Conservation (phyloP, 192 early-diverging fungal genomes). For the Coemansia erecta region DNA sequence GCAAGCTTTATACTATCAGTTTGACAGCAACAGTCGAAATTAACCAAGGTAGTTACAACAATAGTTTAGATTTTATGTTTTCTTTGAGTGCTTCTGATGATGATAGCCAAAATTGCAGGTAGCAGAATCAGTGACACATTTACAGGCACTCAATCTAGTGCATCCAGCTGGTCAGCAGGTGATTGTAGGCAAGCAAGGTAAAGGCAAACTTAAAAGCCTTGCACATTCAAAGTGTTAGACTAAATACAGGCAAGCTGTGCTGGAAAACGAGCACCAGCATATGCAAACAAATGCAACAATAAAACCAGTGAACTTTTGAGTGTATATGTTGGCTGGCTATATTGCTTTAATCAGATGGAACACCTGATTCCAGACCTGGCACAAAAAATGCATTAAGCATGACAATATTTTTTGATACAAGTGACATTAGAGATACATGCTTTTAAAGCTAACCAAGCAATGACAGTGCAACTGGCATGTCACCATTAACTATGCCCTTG, state of each 20-base stretch:
- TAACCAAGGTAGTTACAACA: no score
- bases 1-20: no score
- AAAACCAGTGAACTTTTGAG: conserved; percentile 64
- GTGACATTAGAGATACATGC: neutral
- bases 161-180: conserved; percentile 62
- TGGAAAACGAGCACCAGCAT: conserved; percentile 65
- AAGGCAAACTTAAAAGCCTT: no score
- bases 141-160: conserved; percentile 71
- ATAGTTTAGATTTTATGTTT: no score
- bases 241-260: conserved; percentile 65
- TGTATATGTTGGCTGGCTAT: conserved; percentile 46
- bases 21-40: no score
- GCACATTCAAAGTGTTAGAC: conserved; percentile 31
- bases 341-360: conserved; percentile 76
- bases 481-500: conserved; percentile 2
- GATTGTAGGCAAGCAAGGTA: conserved; percentile 42
- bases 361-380: conserved; percentile 57
- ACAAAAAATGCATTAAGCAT: conserved; percentile 16
- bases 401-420: no score
- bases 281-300: conserved; percentile 54
- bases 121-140: conserved; percentile 76
- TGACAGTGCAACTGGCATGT: conserved; percentile 18
- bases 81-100: conserved; percentile 36
- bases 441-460: conserved; percentile 27
- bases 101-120: conserved; percentile 64